phyloP scores from a whole-genome alignment of 306 rosid species.

The Cucurbita moschata region DNA sequence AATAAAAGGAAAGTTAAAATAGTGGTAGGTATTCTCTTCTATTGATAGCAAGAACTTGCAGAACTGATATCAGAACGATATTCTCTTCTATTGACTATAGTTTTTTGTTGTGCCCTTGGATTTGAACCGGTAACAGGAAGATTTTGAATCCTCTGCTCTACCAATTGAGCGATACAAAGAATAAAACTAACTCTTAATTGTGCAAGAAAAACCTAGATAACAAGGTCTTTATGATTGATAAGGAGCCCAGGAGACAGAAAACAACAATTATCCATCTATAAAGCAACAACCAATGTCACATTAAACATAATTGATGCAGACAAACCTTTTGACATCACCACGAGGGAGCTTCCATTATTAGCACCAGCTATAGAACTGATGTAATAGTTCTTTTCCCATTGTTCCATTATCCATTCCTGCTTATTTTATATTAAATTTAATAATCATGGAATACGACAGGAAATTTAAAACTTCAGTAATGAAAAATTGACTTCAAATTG shows the following conservation, averaged over 20 bases:
- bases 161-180: no score
- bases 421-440: neutral
- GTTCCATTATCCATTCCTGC: conserved; percentile 64
- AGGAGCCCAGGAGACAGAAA: neutral
- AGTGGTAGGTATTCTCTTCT: neutral
- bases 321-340: conserved; percentile 57
- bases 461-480: neutral
- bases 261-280: neutral
- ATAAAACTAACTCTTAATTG: neutral
- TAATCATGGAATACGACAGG: neutral
- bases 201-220: neutral
- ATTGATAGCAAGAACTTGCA: neutral
- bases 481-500: neutral
- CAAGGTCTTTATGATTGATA: neutral
- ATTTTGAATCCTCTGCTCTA: no score
- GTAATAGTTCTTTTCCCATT: conserved; percentile 56
- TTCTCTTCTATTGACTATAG: no score
- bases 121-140: no score
- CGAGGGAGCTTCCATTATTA: conserved; percentile 53
- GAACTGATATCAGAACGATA: neutral
- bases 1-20: neutral
- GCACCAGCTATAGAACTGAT: conserved; percentile 56
- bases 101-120: neutral
- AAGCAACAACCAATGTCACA: neutral
- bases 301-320: neutral